Evolutionary conservation across 2,329 filamentous ascomycete species (phyloP), one percentile per base, ranked within the genome.

Genomic region (Didymella pinodella): DNA sequence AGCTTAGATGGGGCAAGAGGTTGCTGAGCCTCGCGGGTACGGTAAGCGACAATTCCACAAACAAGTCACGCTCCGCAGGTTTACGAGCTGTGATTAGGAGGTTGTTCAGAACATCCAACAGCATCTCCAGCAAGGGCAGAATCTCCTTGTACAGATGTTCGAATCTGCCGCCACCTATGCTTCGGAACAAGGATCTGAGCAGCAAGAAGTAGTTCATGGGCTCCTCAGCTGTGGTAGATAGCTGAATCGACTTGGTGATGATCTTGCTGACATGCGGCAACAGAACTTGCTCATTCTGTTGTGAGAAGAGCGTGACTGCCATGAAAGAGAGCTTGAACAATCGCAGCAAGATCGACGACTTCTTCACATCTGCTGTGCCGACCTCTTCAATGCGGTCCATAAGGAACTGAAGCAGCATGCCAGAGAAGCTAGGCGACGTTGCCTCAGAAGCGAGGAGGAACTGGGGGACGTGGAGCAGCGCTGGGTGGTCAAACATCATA

Each of bases 111-210:
- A 97, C 96, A 73, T 99, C 95, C 20, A 99, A 83, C 3, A 99
- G 84, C 93, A 99, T 99, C 79, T 99, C 95, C 6, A 99, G 84
- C 3, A 99, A 84, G 11, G 95, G 95, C 12, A 99, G 80, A 45
- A 99, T 97, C 76, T 98, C 94, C 80, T 99, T 99, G 77, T 99
- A 99, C 0, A 99, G 84, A 66, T 97, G 91, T 80, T 99, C 95
- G 66, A 99, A 99, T 63, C 97, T 90, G 7, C 95, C 96, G 48
- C 95, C 96, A 22, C 95, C 95, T 52, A 99, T 99, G 74, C 94
- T 98, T 56, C 95, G 83, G 77, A 99, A 99, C 1, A 99, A 82
- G 0, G 93, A 97, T 32, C 95, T 86, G 38, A 99, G 82, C 1
- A 99, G 85, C 11, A 97, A 84, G 78, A 99, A 99, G 79, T 99